These are phyloP conservation scores for Gracilaria domingensis DNA, from an alignment of 23 red algal genomes.

Conservation along the genomic window DNA sequence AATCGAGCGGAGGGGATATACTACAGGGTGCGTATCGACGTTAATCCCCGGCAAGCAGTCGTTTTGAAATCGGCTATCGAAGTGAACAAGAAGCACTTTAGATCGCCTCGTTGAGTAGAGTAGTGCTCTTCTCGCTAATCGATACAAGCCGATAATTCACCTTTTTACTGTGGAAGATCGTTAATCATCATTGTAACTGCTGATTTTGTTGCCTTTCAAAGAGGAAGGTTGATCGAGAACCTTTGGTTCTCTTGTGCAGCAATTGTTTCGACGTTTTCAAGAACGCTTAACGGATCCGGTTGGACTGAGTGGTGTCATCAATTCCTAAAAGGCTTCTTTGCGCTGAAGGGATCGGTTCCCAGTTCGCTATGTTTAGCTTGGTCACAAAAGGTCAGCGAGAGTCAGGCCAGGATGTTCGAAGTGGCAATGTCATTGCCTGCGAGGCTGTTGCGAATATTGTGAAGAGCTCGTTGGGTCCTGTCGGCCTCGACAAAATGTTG, in stretches of 20 bases:
- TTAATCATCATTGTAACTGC: neutral
- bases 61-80: too few relatives aligned
- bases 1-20: neutral
- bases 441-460: conserved; percentile 94
- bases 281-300: neutral
- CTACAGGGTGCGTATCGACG: too few relatives aligned
- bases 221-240: neutral
- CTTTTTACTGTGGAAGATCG: neutral
- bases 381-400: conserved; percentile 77
- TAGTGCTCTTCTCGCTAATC: neutral
- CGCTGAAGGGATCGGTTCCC: neutral
- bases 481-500: conserved; percentile 98
- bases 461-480: conserved; percentile 83
- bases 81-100: neutral
- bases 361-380: conserved; percentile 48
- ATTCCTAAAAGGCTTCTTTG: neutral
- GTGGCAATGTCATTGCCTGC: conserved; percentile 91
- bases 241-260: neutral
- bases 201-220: too few relatives aligned
- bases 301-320: neutral
- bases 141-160: neutral
- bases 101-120: neutral
- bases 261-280: neutral
- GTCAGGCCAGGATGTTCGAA: conserved; percentile 89
- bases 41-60: too few relatives aligned